Conservation (phyloP, 164 flowering plant genomes). For the Stephania yunnanensis region DNA sequence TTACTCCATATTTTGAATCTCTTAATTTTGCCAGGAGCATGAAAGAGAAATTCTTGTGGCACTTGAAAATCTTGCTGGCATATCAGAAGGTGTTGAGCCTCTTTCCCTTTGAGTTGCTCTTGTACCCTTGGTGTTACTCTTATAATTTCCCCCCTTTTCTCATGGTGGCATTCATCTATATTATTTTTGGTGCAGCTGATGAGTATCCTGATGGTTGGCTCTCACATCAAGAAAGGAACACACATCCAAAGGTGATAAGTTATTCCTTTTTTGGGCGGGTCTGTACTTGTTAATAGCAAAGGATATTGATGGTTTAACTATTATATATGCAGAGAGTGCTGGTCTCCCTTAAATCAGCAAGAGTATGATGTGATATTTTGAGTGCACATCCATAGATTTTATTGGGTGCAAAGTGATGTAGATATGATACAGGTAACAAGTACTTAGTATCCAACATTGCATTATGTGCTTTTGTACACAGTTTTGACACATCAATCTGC, state of each 20-base stretch:
- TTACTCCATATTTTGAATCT: neutral
- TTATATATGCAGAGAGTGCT: neutral
- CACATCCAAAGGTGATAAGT: neutral
- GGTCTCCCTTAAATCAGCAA: conserved; percentile 7
- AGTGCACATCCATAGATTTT: neutral
- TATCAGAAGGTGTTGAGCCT: conserved; percentile 24
- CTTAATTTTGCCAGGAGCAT: conserved; percentile 24
- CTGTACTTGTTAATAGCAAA: conserved; percentile 5
- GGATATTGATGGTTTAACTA: conserved; percentile 8
- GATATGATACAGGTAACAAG: conserved; percentile 4
- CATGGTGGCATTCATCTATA: neutral
- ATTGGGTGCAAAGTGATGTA: conserved; percentile 11
- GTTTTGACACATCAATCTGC: neutral
- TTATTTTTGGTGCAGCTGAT: conserved; percentile 9
- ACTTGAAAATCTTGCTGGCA: conserved; percentile 23
- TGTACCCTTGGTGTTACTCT: neutral
- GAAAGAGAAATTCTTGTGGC: conserved; percentile 25
- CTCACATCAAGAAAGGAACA: neutral
- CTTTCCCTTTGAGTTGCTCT: neutral
- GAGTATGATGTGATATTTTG: conserved; percentile 7
- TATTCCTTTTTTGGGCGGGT: conserved; percentile 8
- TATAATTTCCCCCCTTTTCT: neutral
- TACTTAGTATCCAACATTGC: neutral
- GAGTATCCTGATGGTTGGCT: conserved; percentile 6
- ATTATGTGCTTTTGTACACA: neutral